phyloP scores from a whole-genome alignment of 1,139 yeast species.

The Yamadazyma conglobata region DNA sequence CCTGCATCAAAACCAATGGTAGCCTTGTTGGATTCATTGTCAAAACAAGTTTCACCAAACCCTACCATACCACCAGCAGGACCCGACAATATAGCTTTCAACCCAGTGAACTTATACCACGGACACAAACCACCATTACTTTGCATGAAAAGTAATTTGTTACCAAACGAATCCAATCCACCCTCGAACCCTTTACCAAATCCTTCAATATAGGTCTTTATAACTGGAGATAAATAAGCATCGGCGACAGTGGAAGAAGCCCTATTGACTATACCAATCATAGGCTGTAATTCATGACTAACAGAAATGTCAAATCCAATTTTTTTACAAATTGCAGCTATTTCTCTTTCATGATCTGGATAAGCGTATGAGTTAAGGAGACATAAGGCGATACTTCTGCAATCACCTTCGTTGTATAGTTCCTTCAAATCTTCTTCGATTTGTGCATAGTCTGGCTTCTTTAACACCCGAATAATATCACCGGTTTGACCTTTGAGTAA shows the following conservation, averaged over 20 bases:
- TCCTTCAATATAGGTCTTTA: slow-evolving; percentile 30
- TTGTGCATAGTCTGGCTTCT: slow-evolving; percentile 27
- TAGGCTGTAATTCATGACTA: slow-evolving; percentile 41
- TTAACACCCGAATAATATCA: slow-evolving; percentile 30
- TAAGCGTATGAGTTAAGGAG: slow-evolving; percentile 40
- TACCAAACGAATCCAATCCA: slow-evolving; percentile 41
- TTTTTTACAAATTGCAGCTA: slow-evolving; percentile 34
- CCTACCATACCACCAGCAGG: slow-evolving; percentile 56
- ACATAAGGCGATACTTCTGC: slow-evolving; percentile 36
- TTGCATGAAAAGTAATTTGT: slow-evolving; percentile 44
- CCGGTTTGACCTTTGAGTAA: slow-evolving; percentile 34
- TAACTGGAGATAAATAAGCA: slow-evolving; percentile 41
- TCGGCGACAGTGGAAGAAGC: slow-evolving; percentile 46
- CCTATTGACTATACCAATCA: slow-evolving; percentile 44
- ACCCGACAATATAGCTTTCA: slow-evolving; percentile 46
- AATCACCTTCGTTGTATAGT: slow-evolving; percentile 24
- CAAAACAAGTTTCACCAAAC: slow-evolving; percentile 43
- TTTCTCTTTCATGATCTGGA: slow-evolving; percentile 35
- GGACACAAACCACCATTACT: slow-evolving; percentile 49
- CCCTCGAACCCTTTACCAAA: slow-evolving; percentile 45
- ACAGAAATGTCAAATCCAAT: slow-evolving; percentile 41
- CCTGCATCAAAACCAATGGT: slow-evolving; percentile 50
- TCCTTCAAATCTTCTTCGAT: slow-evolving; percentile 22
- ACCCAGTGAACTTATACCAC: slow-evolving; percentile 46
- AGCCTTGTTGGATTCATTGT: slow-evolving; percentile 26